A percentile compares a stretch with the other conserved stretches of the same genome.
Conservation (phyloP, 2,329 filamentous ascomycete species). For the Trichoderma guizhouense region DNA sequence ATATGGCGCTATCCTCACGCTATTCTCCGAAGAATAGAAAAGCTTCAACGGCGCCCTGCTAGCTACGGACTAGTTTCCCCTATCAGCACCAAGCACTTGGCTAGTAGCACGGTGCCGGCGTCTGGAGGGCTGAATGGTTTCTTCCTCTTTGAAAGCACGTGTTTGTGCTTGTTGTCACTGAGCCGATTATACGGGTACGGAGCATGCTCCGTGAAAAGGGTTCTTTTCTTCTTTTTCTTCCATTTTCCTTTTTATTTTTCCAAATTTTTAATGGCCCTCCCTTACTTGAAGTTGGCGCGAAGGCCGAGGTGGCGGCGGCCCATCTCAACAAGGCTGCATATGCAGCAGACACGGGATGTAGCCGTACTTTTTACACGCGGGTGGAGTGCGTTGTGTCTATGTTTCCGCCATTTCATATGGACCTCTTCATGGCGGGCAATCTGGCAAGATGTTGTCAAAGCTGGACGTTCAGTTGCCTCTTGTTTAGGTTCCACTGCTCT, state of each 20-base stretch:
- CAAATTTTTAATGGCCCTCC: background rate
- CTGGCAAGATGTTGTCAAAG: background rate
- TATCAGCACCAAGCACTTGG: background rate
- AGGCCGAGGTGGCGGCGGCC: background rate
- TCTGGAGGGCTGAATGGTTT: background rate
- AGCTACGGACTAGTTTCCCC: background rate
- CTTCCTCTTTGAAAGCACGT: background rate
- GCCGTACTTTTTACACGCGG: background rate
- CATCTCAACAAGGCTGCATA: constrained; percentile 12
- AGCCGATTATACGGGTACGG: background rate
- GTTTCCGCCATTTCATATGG: background rate
- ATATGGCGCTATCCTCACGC: constrained; percentile 9
- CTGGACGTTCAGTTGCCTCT: background rate
- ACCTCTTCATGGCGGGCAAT: background rate
- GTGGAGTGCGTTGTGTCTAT: background rate
- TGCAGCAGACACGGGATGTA: background rate
- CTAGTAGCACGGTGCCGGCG: background rate
- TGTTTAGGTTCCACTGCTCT: background rate
- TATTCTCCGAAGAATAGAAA: constrained; percentile 11
- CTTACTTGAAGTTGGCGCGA: background rate
- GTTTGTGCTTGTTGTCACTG: background rate
- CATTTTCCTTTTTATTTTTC: background rate
- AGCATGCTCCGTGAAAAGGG: background rate
- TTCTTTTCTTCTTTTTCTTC: background rate
- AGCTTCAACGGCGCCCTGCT: constrained; percentile 8